Conservation (phyloP, 345 rosid genomes). For the Eucalyptus curtisii region DNA sequence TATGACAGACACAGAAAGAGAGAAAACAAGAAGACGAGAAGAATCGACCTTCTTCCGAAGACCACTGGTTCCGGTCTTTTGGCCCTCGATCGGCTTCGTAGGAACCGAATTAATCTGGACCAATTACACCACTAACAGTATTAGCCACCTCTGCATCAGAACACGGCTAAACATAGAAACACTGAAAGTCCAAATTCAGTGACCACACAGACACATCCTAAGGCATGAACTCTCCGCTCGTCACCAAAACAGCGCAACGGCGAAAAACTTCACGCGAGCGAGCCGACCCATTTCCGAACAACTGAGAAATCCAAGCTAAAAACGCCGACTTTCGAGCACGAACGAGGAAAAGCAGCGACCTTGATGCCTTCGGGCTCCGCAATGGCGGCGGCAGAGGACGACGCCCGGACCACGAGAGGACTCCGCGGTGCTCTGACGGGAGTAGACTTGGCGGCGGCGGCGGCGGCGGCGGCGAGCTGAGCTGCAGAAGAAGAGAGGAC, state of each 20-base stretch:
- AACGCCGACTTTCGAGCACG: not conserved
- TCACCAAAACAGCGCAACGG: not conserved
- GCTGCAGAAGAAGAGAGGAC: slow-evolving; percentile 11
- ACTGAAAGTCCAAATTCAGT: not conserved
- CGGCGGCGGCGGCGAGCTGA: not conserved
- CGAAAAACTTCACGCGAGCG: not conserved
- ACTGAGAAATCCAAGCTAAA: not conserved
- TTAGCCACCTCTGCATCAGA: not conserved
- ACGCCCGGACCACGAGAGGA: not conserved
- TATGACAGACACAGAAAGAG: not conserved
- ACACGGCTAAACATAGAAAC: not conserved
- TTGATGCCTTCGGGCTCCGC: slow-evolving; percentile 66
- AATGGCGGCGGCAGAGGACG: slow-evolving; percentile 39
- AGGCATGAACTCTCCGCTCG: not conserved
- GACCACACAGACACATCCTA: not conserved
- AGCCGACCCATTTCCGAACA: not conserved
- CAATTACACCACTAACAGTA: not conserved
- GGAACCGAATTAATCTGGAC: slow-evolving; percentile 51
- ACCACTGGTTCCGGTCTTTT: slow-evolving; percentile 82
- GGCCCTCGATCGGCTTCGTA: slow-evolving; percentile 74
- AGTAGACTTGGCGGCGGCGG: slow-evolving; percentile 4
- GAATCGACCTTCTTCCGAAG: slow-evolving; percentile 69
- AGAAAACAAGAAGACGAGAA: not conserved
- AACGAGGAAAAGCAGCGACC: slow-evolving; percentile 11
- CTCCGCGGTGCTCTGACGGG: slow-evolving; percentile 16